Percentiles rank a stretch among this genome's conserved stretches.
phyloP scores from a whole-genome alignment of 2,329 filamentous ascomycete genomes.

The Lasiodiplodia hormozganensis region DNA sequence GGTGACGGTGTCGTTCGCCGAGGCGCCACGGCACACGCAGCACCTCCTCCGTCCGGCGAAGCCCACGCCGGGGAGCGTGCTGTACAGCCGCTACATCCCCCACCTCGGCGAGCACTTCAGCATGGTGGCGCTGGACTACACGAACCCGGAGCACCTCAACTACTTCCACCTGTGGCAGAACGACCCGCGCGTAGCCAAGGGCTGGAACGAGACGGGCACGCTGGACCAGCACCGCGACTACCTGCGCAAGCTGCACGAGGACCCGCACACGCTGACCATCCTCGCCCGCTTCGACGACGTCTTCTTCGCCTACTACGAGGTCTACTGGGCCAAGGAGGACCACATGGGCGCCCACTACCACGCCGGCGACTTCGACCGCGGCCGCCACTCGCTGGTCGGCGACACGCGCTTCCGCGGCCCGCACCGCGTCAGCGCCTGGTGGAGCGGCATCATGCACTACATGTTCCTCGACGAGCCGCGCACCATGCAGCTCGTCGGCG shows the following conservation, averaged over 20 bases:
- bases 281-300: constrained; percentile 75
- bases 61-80: constrained; percentile 70
- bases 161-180: constrained; percentile 85
- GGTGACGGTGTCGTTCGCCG: constrained; percentile 54
- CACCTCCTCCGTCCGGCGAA: constrained; percentile 77
- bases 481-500: constrained; percentile 65
- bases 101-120: constrained; percentile 79
- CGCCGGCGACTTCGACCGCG: constrained; percentile 64
- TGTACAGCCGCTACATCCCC: constrained; percentile 81
- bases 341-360: constrained; percentile 66
- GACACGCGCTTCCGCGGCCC: constrained; percentile 62
- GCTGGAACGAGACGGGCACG: constrained; percentile 81
- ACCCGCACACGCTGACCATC: constrained; percentile 74
- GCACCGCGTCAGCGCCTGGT: constrained; percentile 65
- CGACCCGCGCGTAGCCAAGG: constrained; percentile 78
- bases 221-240: constrained; percentile 77
- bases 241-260: constrained; percentile 70
- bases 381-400: constrained; percentile 66
- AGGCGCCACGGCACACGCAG: constrained; percentile 63
- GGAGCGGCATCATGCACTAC: constrained; percentile 64
- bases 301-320: constrained; percentile 78
- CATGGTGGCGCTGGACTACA: constrained; percentile 74
- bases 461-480: constrained; percentile 66
- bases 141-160: constrained; percentile 67
- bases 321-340: constrained; percentile 77